Evolutionary conservation across 2,329 filamentous ascomycete species (phyloP), one percentile per base, ranked within the genome.

Genomic region (Neonectria magnoliae): DNA sequence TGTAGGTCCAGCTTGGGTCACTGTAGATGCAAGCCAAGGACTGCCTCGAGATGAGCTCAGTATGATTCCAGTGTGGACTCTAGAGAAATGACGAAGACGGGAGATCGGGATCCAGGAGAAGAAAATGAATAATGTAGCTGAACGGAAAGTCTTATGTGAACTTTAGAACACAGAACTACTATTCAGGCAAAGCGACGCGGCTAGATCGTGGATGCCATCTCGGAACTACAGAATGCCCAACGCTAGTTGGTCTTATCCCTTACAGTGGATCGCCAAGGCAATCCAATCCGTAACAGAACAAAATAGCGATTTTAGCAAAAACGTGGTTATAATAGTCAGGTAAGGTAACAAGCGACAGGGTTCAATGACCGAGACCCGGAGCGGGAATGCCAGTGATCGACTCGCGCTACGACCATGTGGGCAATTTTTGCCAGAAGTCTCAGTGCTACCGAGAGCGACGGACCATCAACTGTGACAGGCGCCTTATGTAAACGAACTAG

Each of bases 211-310:
- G n/a, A 42, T 20, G 38, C 7, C 38, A 42, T 11, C 16, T 18
- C 38, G 38, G 38, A 18, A 20, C 3, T 42, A 20, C 38, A n/a
- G 38, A 20, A 8, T 42, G 7, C 38, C 3, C 7, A 42, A 42
- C 38, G 38, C 54, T 36, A 58, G 44, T 55, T 33, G 36, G 29
- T 9, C 27, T 16, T 27, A 9, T 45, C 38, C 9, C 14, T 45
- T 29, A 7, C 36, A 5, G 6, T 27, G 33, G n/a, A 33, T 27
- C 50, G 31, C 8, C 33, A 59, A 50, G 48, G 42, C 20, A 55
- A 59, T 38, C 50, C 33, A 51, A 59, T 38, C 55, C 33, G 22
- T 33, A 59, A 54, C 44, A 29, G 55, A 59, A 27, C 25, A 54
- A 63, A 63, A 55, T 50, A 55, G 45, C 55, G 55, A 51, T 33